These are phyloP conservation scores for Plasmodium gallinaceum DNA, from an alignment of 169 alveolate species.

Conservation along the genomic window DNA sequence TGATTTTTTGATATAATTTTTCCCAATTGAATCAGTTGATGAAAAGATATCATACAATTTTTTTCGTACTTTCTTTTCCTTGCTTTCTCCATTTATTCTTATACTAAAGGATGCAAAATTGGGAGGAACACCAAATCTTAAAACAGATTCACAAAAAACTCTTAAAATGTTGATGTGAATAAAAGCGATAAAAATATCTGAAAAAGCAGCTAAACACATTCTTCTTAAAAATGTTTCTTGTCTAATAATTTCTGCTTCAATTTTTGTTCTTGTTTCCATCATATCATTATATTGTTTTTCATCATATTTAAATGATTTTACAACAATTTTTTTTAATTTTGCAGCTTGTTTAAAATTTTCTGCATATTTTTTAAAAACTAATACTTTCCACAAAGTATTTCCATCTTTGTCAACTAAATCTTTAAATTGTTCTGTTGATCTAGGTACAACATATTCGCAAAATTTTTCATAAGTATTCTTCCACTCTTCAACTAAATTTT, in stretches of 20 bases:
- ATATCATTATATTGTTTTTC: constrained; percentile 86
- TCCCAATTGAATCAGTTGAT: constrained; percentile 45
- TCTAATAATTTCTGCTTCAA: constrained; percentile 89
- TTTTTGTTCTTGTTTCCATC: constrained; percentile 83
- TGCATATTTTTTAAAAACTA: constrained; percentile 84
- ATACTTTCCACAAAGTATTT: constrained; percentile 87
- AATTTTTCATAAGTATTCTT: constrained; percentile 82
- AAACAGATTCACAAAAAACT: constrained; percentile 92
- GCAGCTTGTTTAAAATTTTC: constrained; percentile 86
- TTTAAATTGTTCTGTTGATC: constrained; percentile 84
- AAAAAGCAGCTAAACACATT: constrained; percentile 90
- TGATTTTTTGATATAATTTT: constrained; percentile 39
- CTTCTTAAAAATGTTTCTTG: constrained; percentile 90
- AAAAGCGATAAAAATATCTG: constrained; percentile 90
- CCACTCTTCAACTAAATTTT: constrained; percentile 84
- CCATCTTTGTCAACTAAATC: constrained; percentile 83
- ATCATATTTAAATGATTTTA: constrained; percentile 88
- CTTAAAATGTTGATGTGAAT: constrained; percentile 93
- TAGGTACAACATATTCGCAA: constrained; percentile 88
- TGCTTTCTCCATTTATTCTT: constrained; percentile 77
- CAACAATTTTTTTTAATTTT: constrained; percentile 82
- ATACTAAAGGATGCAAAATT: constrained; percentile 87
- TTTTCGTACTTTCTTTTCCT: constrained; percentile 69
- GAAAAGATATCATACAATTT: constrained; percentile 53
- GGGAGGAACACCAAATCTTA: constrained; percentile 93